These are phyloP conservation scores for Yamadazyma taylorii DNA, from an alignment of 1,139 yeast species.

Conservation along the genomic window DNA sequence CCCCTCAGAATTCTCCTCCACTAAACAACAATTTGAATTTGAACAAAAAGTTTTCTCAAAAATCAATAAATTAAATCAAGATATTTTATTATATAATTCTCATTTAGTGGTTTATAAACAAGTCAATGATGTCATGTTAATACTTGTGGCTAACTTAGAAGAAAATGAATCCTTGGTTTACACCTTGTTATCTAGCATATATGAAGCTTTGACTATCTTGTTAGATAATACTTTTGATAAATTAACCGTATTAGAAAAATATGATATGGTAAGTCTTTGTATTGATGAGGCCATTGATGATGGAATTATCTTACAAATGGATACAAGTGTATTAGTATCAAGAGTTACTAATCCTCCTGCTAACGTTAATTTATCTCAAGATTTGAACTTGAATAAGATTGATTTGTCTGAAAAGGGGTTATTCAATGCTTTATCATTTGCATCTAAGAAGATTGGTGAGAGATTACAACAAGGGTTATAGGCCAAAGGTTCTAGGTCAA, in stretches of 20 bases:
- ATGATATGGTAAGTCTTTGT: conserved; percentile 82
- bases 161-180: conserved; percentile 87
- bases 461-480: conserved; percentile 76
- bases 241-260: conserved; percentile 74
- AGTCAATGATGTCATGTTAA: conserved; percentile 69
- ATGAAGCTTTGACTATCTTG: conserved; percentile 78
- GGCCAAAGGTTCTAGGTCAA: too few species aligned
- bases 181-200: conserved; percentile 74
- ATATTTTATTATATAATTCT: conserved; percentile 76
- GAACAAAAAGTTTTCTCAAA: conserved; percentile 73
- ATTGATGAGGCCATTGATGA: conserved; percentile 92
- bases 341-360: conserved; percentile 83
- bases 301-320: conserved; percentile 89
- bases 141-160: conserved; percentile 68
- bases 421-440: conserved; percentile 85
- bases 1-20: conserved; percentile 32
- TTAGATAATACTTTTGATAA: conserved; percentile 78
- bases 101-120: conserved; percentile 83
- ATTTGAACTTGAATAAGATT: conserved; percentile 60
- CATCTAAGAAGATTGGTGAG: conserved; percentile 82
- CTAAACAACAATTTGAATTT: conserved; percentile 70
- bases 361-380: conserved; percentile 25
- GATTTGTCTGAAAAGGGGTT: conserved; percentile 88
- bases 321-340: conserved; percentile 80
- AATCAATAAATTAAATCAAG: conserved; percentile 78